Conservation (phyloP, 73 alveolate genomes). For the Blepharisma stoltei region DNA sequence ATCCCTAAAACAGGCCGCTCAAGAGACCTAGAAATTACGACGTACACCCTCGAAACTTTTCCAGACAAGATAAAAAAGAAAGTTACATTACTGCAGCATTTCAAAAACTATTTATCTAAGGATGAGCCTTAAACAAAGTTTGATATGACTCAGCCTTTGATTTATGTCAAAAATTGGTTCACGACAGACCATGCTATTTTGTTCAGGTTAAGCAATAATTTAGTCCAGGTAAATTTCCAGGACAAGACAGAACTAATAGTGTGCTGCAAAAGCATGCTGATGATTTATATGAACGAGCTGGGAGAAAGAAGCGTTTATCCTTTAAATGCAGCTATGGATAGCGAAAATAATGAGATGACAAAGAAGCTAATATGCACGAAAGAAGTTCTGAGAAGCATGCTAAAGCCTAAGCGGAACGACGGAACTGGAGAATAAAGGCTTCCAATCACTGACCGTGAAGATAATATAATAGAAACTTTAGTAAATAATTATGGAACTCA, state of each 20-base stretch:
- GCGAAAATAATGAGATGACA: constrained; percentile 82
- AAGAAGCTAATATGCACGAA: constrained; percentile 81
- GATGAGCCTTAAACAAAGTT: no score
- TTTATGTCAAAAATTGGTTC: constrained; percentile 96
- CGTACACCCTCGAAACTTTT: not conserved
- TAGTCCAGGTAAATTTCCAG: constrained; percentile 93
- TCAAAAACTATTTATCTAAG: constrained; percentile 36
- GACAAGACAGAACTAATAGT: constrained; percentile 94
- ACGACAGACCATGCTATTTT: constrained; percentile 94
- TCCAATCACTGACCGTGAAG: no score
- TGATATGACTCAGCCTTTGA: not conserved
- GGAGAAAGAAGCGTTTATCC: constrained; percentile 73
- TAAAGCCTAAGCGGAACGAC: constrained; percentile 1
- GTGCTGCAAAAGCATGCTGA: constrained; percentile 87
- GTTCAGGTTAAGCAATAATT: constrained; percentile 93
- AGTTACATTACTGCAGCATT: constrained; percentile 51
- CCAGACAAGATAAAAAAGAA: constrained; percentile 52
- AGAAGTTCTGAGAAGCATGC: constrained; percentile 85
- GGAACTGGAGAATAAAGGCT: no score
- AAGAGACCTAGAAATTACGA: not conserved
- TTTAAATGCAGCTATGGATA: constrained; percentile 74
- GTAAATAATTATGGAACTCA: no score
- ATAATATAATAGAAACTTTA: no score
- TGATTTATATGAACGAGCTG: constrained; percentile 82
- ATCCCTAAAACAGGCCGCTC: not conserved